phyloP scores from a whole-genome alignment of 345 rosid species.

The Brassica cretica region DNA sequence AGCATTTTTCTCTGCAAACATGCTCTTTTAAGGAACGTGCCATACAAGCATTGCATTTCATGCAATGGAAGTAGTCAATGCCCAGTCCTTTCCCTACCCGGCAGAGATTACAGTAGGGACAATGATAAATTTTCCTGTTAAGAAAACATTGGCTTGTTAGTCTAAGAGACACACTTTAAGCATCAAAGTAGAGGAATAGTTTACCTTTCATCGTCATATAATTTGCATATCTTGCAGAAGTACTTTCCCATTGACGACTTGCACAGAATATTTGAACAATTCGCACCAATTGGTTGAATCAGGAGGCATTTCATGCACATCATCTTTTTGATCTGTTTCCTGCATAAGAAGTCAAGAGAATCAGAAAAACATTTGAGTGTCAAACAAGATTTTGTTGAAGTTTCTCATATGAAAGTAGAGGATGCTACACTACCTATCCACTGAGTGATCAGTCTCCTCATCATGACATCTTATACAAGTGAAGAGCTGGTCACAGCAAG shows the following conservation, averaged over 20 bases:
- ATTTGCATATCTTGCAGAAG: slow-evolving; percentile 77
- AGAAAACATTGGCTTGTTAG: slow-evolving; percentile 9
- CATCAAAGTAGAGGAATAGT: neutral
- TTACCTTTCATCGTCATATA: slow-evolving; percentile 79
- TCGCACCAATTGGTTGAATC: slow-evolving; percentile 68
- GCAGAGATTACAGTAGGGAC: slow-evolving; percentile 92
- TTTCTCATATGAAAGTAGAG: neutral
- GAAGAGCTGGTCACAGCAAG: slow-evolving; percentile 71
- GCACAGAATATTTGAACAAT: slow-evolving; percentile 60
- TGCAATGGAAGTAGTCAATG: slow-evolving; percentile 86
- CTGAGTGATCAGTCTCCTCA: slow-evolving; percentile 75
- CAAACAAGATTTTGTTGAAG: neutral
- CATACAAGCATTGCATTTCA: slow-evolving; percentile 96
- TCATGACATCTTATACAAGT: slow-evolving; percentile 83
- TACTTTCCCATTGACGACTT: slow-evolving; percentile 71
- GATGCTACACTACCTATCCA: slow-evolving; percentile 60
- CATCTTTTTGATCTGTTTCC: slow-evolving; percentile 78
- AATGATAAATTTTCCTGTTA: slow-evolving; percentile 87
- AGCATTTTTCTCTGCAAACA: slow-evolving; percentile 65
- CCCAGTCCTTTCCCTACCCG: slow-evolving; percentile 93
- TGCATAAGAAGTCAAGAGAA: slow-evolving; percentile 32
- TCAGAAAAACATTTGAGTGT: neutral
- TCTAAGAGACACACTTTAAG: neutral
- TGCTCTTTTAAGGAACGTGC: slow-evolving; percentile 57
- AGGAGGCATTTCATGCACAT: slow-evolving; percentile 81